Percentiles rank a stretch among this genome's conserved stretches.
These are phyloP conservation scores for Thelonectria blattea DNA, from an alignment of 2,329 filamentous ascomycete genomes.

Conservation along the genomic window DNA sequence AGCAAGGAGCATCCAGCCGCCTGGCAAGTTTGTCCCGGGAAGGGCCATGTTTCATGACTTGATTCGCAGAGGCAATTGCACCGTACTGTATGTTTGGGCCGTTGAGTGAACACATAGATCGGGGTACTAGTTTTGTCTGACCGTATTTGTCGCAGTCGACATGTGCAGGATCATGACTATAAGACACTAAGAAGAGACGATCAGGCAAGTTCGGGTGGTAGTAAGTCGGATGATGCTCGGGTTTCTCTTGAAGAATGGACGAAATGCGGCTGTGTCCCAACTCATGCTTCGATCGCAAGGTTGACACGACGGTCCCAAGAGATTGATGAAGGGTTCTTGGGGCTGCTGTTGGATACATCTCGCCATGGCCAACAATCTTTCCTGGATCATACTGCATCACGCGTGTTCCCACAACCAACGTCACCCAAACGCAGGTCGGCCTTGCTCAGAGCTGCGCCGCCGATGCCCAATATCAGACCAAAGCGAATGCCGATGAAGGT, in stretches of 20 bases:
- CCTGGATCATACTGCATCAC: slow-evolving; percentile 31
- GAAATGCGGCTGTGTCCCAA: background rate
- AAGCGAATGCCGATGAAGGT: slow-evolving; percentile 19
- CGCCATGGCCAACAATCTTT: slow-evolving; percentile 15
- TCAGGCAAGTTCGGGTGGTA: slow-evolving; percentile 1
- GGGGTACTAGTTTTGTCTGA: background rate
- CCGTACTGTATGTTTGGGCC: background rate
- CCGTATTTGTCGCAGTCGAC: background rate
- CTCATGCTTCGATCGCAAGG: slow-evolving; percentile 19
- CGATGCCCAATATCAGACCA: slow-evolving; percentile 38
- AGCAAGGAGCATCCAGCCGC: background rate
- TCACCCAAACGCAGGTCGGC: slow-evolving; percentile 28
- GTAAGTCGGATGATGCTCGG: slow-evolving; percentile 3
- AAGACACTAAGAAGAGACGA: slow-evolving; percentile 3
- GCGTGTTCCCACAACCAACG: slow-evolving; percentile 26
- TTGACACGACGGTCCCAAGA: slow-evolving; percentile 11
- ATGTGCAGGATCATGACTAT: background rate
- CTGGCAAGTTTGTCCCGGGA: background rate
- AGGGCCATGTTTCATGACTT: slow-evolving; percentile 1
- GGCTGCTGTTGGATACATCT: slow-evolving; percentile 17
- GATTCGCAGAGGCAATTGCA: slow-evolving; percentile 1
- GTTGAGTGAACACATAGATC: background rate
- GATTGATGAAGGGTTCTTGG: background rate
- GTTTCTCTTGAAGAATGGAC: slow-evolving; percentile 7
- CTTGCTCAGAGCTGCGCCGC: slow-evolving; percentile 33